Conservation (phyloP, 768 basidiomycete genomes). For the Lentinula guzmanii region DNA sequence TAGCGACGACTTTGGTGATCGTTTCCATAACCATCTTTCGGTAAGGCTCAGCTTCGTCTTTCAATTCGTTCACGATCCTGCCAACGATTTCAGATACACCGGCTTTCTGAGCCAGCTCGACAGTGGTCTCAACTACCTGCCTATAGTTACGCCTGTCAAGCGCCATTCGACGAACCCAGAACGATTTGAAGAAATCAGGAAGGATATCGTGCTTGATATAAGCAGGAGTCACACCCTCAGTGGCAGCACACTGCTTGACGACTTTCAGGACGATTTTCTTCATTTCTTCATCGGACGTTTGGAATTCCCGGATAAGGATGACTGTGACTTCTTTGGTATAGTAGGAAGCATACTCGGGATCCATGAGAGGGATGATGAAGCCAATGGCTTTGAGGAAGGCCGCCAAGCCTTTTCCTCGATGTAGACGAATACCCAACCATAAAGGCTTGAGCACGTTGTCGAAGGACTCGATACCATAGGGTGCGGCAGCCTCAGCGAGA, state of each 20-base stretch:
- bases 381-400: constrained; percentile 98
- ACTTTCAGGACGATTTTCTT: constrained; percentile 99
- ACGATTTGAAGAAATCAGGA: constrained; percentile 98
- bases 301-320: constrained; percentile 96
- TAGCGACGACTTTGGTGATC: constrained; percentile 92
- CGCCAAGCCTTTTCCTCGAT: constrained; percentile 91
- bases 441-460: constrained; percentile 94
- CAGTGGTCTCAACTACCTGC: constrained; percentile 97
- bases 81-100: constrained; percentile 97
- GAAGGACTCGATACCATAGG: constrained; percentile 99
- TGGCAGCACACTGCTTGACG: constrained; percentile 97
- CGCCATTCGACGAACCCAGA: constrained; percentile 98
- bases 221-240: constrained; percentile 92
- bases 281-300: constrained; percentile 99
- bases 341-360: constrained; percentile 98
- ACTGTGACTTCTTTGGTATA: constrained; percentile 98
- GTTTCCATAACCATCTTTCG: constrained; percentile 99
- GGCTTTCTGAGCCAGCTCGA: constrained; percentile 95
- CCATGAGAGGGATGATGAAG: constrained; percentile 99
- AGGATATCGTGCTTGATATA: constrained; percentile 98
- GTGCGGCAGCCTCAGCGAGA: constrained; percentile 93
- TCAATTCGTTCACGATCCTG: constrained; percentile 81
- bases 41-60: constrained; percentile 87
- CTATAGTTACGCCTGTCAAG: constrained; percentile 93
- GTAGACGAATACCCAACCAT: constrained; percentile 90